A percentile compares a stretch with the other conserved stretches of the same genome.
Evolutionary conservation across 1,139 yeast genomes (phyloP).

Genomic region (Kodamaea ohmeri): DNA sequence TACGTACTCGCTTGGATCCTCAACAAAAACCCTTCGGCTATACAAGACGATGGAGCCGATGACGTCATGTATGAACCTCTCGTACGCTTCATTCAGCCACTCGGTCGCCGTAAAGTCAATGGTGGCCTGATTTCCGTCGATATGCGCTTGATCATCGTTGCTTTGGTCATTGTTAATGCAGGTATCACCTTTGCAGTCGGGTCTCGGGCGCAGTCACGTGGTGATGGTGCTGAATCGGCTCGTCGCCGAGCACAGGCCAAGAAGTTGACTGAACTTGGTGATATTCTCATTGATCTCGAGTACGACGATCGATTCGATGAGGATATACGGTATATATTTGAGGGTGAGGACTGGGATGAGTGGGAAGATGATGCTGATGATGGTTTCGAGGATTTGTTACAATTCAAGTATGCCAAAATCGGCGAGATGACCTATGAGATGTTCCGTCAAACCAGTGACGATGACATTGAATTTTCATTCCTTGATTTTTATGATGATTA

Average conservation of each 20-base stretch:
- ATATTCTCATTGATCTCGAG: slow-evolving; percentile 53
- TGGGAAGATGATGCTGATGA: slow-evolving; percentile 12
- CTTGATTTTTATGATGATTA: neutral
- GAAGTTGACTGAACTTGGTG: slow-evolving; percentile 46
- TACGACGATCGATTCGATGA: slow-evolving; percentile 71
- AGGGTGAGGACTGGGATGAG: slow-evolving; percentile 46
- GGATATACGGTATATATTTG: slow-evolving; percentile 70
- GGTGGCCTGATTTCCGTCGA: slow-evolving; percentile 60
- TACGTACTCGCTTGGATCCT: slow-evolving; percentile 59
- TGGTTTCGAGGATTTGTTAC: slow-evolving; percentile 2
- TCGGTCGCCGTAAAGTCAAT: slow-evolving; percentile 52
- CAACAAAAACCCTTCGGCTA: slow-evolving; percentile 43
- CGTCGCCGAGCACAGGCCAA: slow-evolving; percentile 24
- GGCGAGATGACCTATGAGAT: slow-evolving; percentile 2
- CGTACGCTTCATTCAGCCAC: slow-evolving; percentile 57
- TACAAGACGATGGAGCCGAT: slow-evolving; percentile 17
- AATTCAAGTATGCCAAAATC: neutral
- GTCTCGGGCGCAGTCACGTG: slow-evolving; percentile 8
- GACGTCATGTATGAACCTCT: slow-evolving; percentile 57
- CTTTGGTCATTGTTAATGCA: slow-evolving; percentile 26
- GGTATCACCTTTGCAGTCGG: slow-evolving; percentile 24
- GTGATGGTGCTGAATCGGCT: slow-evolving; percentile 16
- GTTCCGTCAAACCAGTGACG: neutral
- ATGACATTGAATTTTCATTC: neutral
- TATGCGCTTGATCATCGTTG: slow-evolving; percentile 40